Evolutionary conservation across 306 rosid genomes (phyloP), one percentile per base, ranked within the genome.

Genomic region (Psophocarpus tetragonolobus): DNA sequence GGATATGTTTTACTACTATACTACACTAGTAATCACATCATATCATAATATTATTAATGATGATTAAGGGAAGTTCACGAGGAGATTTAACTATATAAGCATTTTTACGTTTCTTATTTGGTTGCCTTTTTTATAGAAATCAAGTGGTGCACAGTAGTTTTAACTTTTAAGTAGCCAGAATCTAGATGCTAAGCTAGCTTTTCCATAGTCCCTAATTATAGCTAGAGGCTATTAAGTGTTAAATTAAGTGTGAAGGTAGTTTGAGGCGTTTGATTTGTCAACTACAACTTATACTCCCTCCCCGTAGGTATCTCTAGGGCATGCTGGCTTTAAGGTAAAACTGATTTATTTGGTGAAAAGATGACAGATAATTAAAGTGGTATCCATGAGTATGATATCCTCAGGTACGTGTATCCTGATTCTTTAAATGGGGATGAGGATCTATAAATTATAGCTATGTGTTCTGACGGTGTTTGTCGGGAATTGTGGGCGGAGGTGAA

Each of bases 181-280:
- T 81, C 80, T 81, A 81, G 84, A 42, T 33, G 62, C 21, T 44
- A 45, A 42, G 17, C 12, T 12, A 63, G 18, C 66, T 58, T 74
- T 67, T n/a, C 2, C 66, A 35, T 70, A 75, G 50, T 23, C 26
- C 54, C 72, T 73, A 50, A 63, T 63, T 63, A 63, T 23, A 29
- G 38, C 42, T 23, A 32, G 9, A 2, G 36, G 60, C 69, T 27
- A 54, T 10, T 1, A 10, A 9, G 57, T 15, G 36, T 29, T 53
- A 26, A 42, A 57, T 53, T 17, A 42, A 57, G 14, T 4, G 58
- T 57, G 47, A 47, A 62, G 54, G 36, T 71, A 8, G 15, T 53
- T 26, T 30, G 17, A 42, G 29, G 63, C 51, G 30, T 69, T 42
- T 20, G 71, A 69, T 20, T 57, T 27, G 69, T 56, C 33, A 56